Conservation (phyloP, 208 protist species). For the Crithidia expoeki region DNA sequence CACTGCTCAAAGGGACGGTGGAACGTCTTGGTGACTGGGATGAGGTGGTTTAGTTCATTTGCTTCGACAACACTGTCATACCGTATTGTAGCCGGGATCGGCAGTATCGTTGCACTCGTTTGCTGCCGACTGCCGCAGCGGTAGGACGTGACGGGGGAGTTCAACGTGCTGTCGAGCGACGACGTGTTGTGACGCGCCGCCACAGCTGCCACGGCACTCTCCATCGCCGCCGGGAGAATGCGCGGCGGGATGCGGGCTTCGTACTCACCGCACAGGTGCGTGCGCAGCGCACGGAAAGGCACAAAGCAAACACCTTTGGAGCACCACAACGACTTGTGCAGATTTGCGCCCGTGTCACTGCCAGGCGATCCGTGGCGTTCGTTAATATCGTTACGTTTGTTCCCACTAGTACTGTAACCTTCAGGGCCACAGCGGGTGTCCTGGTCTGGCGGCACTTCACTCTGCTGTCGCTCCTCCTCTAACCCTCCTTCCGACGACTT, state of each 20-base stretch:
- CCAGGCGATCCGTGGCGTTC: neutral
- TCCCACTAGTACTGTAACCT: neutral
- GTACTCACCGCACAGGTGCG: constrained; percentile 24
- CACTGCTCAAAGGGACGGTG: constrained; percentile 83
- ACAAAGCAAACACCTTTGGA: constrained; percentile 26
- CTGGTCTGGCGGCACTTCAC: constrained; percentile 19
- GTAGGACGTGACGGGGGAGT: constrained; percentile 11
- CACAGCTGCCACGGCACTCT: neutral
- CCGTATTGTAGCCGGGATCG: constrained; percentile 39
- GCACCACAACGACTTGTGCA: constrained; percentile 22
- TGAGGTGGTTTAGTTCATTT: constrained; percentile 56
- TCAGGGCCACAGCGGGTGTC: neutral
- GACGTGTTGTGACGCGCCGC: neutral
- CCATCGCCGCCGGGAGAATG: constrained; percentile 10
- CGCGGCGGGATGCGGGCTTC: constrained; percentile 18
- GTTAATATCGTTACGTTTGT: neutral
- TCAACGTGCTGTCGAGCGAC: constrained; percentile 12
- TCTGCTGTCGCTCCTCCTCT: constrained; percentile 22
- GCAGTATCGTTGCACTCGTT: constrained; percentile 15
- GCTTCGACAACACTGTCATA: constrained; percentile 69
- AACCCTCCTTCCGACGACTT: neutral
- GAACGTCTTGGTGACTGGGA: constrained; percentile 58
- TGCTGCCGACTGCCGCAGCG: neutral
- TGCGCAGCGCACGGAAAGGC: constrained; percentile 22
- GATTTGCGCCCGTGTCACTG: neutral